Percentiles rank a stretch among this genome's conserved stretches.
Conservation (phyloP, 352 stramenopile species). For the Phytophthora tubulina region DNA sequence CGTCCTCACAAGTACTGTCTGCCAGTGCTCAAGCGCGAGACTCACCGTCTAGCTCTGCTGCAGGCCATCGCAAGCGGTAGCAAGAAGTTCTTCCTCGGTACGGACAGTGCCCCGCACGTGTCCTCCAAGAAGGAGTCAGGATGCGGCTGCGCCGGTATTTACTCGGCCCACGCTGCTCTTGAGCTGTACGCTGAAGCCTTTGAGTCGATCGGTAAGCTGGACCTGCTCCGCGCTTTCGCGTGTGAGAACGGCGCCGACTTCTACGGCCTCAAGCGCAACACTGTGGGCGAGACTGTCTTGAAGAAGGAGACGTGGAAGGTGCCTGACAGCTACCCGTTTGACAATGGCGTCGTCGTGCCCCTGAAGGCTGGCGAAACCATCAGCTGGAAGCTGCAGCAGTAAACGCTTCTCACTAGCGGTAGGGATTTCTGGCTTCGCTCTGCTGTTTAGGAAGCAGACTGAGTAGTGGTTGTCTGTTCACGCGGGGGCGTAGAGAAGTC, state of each 20-base stretch:
- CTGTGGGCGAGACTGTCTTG: conserved; percentile 82
- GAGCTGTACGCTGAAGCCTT: conserved; percentile 99
- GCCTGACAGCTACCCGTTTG: conserved; percentile 93
- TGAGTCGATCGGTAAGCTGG: conserved; percentile 92
- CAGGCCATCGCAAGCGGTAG: conserved; percentile 91
- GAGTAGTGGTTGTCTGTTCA: conserved; percentile 28
- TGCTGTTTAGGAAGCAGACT: conserved; percentile 25
- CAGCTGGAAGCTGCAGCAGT: conserved; percentile 82
- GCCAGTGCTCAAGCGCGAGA: conserved; percentile 98
- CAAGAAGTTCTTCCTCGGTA: conserved; percentile 98
- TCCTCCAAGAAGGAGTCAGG: conserved; percentile 92
- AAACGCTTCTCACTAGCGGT: background rate
- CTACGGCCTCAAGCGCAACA: conserved; percentile 96
- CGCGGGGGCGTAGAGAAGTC: conserved; percentile 42
- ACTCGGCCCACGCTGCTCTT: conserved; percentile 96
- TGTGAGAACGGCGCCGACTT: conserved; percentile 96
- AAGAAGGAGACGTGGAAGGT: conserved; percentile 93
- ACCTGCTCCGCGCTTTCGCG: conserved; percentile 95
- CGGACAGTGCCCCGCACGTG: conserved; percentile 97
- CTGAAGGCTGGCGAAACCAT: conserved; percentile 94
- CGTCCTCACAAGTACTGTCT: conserved; percentile 99
- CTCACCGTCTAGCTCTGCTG: conserved; percentile 92
- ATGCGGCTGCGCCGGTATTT: conserved; percentile 96
- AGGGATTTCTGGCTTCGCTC: conserved; percentile 5
- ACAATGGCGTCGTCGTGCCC: conserved; percentile 87